phyloP scores from a whole-genome alignment of 176 grass and related monocot genomes.

The Tillandsia fasciculata region DNA sequence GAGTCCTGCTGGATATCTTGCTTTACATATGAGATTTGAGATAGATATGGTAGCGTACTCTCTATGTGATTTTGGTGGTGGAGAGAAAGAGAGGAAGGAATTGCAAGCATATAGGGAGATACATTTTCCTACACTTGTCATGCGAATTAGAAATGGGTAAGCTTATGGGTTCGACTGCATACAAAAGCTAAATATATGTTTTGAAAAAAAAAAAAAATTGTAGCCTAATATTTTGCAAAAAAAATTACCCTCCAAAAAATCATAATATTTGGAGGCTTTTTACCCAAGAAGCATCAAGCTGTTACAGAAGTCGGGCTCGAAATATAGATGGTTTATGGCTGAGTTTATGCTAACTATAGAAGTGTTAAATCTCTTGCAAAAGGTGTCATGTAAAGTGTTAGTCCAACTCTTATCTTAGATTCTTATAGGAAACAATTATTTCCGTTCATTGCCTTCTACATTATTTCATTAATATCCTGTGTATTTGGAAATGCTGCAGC shows the following conservation, averaged over 20 bases:
- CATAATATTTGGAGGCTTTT: too few species aligned
- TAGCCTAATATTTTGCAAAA: too few species aligned
- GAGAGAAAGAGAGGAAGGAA: slow-evolving; percentile 58
- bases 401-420: not conserved
- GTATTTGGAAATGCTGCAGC: slow-evolving; percentile 11
- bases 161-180: not conserved
- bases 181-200: too few species aligned
- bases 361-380: too few species aligned
- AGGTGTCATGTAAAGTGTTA: too few species aligned
- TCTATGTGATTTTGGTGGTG: slow-evolving; percentile 88
- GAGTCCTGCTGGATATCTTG: slow-evolving; percentile 57
- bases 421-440: not conserved
- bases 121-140: slow-evolving; percentile 63
- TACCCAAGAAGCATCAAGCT: too few species aligned
- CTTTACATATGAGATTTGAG: slow-evolving; percentile 93
- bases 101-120: slow-evolving; percentile 70
- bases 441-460: not conserved
- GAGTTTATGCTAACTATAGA: too few species aligned
- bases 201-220: too few species aligned
- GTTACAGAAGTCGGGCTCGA: too few species aligned
- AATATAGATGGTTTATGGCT: too few species aligned
- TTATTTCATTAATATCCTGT: not conserved
- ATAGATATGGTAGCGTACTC: slow-evolving; percentile 97
- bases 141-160: slow-evolving; percentile 51
- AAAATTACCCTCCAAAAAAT: too few species aligned